Base-by-base conservation (phyloP, 2,329 filamentous ascomycete species). In the Arthrobotrys sphaeroides region DNA sequence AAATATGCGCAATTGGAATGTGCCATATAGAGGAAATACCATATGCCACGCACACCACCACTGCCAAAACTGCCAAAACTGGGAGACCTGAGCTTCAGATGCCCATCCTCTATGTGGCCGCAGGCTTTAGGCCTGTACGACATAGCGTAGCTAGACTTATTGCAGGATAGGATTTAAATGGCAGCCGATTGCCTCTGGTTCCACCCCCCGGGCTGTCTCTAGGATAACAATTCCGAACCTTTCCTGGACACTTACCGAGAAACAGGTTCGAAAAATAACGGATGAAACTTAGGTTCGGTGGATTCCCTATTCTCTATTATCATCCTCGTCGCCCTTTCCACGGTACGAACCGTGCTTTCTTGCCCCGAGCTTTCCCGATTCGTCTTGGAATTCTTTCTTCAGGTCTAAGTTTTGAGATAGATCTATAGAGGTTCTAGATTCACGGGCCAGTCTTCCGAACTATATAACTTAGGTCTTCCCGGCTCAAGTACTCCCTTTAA, bases 1-100 rank as follows among this genome's bases (percentile, higher is more conserved):
- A 36, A 55, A 55, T 22, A 55, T 9, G 9, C 16, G 20, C 31
- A 12, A 38, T n/a, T 64, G 59, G 67, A 72, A 72, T 65, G 67
- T 59, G 57, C 45, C 28, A 51, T 33, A 28, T 16, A 20, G 33
- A 45, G 24, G 31, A 45, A n/a, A 16, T 26, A 38, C 4, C 7
- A 38, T 22, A 36, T 22, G 31, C 51, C 51, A 53, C 33, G 28
- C 40, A 60, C 57, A 33, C 53, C 31, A 43, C 33, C 12, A 20
- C n/a, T n/a, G n/a, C n/a, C n/a, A n/a, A n/a, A n/a, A 33, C 7
- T 24, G 2, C 47, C 28, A 10, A 5, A 36, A 53, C 28, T 53
- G 28, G 18, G 18, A n/a, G 18, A 24, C 51, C 31, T 13, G 31
- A 38, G 51, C 22, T 38, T 55, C 7, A 5, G 12, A 38, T n/a